Evolutionary conservation across 179 eudicot genomes (phyloP).

Genomic region (Pouteria campechiana): DNA sequence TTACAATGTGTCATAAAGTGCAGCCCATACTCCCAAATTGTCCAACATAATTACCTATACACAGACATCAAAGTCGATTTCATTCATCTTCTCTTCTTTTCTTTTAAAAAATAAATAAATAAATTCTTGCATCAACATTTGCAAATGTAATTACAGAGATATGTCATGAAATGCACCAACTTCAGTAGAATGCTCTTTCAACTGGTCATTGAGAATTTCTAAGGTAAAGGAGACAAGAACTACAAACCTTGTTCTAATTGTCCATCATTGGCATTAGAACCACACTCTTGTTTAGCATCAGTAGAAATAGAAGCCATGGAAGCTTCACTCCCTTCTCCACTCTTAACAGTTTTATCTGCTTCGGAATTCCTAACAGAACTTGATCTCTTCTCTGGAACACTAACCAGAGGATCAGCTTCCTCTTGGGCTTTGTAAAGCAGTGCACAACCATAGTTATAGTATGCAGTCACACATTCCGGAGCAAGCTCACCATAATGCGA

Average conservation of each 20-base stretch:
- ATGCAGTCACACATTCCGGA: conserved; percentile 67
- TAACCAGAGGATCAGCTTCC: conserved; percentile 79
- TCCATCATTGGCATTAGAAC: conserved; percentile 26
- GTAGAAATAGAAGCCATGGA: conserved; percentile 48
- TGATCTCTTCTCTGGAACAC: conserved; percentile 74
- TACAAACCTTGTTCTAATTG: conserved; percentile 36
- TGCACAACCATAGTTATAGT: conserved; percentile 77
- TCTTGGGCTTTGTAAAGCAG: conserved; percentile 89
- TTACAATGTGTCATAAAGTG: too few relatives aligned
- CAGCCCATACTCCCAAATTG: too few relatives aligned
- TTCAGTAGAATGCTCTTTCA: too few relatives aligned
- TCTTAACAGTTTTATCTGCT: conserved; percentile 34
- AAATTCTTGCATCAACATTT: too few relatives aligned
- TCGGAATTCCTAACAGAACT: conserved; percentile 36
- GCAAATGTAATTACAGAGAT: too few relatives aligned
- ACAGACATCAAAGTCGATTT: too few relatives aligned
- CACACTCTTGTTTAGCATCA: conserved; percentile 26
- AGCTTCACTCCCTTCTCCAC: conserved; percentile 29
- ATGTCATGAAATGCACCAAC: too few relatives aligned
- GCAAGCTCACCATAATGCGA: conserved; percentile 84
- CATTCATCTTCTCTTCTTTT: too few relatives aligned
- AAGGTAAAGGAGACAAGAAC: too few relatives aligned
- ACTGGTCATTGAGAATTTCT: too few relatives aligned
- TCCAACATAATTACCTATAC: too few relatives aligned
- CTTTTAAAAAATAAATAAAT: too few relatives aligned